phyloP scores from a whole-genome alignment of 805 yeast genomes.

The Lipomyces kockii region DNA sequence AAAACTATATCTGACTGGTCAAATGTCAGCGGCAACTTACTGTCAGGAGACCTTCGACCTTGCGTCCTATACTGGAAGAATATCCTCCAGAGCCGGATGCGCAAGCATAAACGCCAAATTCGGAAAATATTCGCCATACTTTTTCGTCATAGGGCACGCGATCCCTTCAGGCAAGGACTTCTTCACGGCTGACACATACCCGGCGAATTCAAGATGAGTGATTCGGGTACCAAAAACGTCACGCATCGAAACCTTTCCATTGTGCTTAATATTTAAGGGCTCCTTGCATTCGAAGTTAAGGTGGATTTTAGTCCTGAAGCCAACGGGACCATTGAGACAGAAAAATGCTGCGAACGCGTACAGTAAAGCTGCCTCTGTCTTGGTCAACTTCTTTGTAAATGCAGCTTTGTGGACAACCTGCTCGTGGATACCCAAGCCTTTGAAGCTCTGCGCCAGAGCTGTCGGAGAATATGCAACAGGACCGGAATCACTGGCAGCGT shows the following conservation, averaged over 20 bases:
- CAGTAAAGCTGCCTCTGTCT: conserved; percentile 11
- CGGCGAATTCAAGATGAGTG: conserved; percentile 13
- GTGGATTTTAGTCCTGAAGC: conserved; percentile 16
- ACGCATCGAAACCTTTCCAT: conserved; percentile 10
- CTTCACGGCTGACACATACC: conserved; percentile 22
- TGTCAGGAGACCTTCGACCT: neutral
- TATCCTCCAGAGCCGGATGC: neutral
- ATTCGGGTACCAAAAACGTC: conserved; percentile 17
- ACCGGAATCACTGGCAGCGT: neutral
- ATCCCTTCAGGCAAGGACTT: conserved; percentile 11
- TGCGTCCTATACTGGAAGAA: neutral
- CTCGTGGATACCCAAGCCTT: conserved; percentile 4
- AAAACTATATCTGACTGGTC: neutral
- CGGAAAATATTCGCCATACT: conserved; percentile 25
- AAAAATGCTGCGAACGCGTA: conserved; percentile 25
- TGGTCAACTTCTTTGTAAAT: neutral
- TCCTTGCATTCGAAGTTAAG: conserved; percentile 5
- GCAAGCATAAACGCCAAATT: conserved; percentile 2
- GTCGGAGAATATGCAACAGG: neutral
- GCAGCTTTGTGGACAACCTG: conserved; percentile 11
- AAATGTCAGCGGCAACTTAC: neutral
- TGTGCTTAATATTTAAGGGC: neutral
- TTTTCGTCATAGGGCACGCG: conserved; percentile 18
- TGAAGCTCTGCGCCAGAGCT: conserved; percentile 2
- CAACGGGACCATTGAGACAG: conserved; percentile 25